These are phyloP conservation scores for Rhododendron ovatum DNA, from an alignment of 148 eudicot genomes.

Conservation along the genomic window DNA sequence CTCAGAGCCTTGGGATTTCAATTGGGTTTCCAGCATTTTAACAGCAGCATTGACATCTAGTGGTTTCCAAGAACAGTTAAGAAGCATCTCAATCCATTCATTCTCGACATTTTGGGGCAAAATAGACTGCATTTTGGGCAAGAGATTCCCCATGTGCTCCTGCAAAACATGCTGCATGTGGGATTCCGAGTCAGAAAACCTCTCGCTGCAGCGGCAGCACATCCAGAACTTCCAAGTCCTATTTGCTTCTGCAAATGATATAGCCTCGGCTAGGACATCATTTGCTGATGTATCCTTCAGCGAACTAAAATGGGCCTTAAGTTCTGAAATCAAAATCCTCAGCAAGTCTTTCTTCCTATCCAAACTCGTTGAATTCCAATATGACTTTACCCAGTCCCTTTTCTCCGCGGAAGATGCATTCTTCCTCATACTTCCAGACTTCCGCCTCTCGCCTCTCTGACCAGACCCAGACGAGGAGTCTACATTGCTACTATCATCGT, in stretches of 20 bases:
- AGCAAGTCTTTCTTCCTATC: constrained; percentile 65
- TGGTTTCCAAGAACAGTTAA: constrained; percentile 79
- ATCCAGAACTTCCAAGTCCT: constrained; percentile 77
- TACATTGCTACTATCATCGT: constrained; percentile 29
- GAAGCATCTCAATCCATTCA: constrained; percentile 89
- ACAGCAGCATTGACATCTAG: constrained; percentile 66
- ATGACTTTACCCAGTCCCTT: constrained; percentile 66
- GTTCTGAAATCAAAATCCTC: constrained; percentile 46
- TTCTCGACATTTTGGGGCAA: constrained; percentile 60
- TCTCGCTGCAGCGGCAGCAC: constrained; percentile 77
- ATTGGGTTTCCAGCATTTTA: constrained; percentile 50
- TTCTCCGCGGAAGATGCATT: constrained; percentile 57
- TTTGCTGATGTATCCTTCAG: constrained; percentile 45
- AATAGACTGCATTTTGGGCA: constrained; percentile 55
- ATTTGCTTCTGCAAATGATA: constrained; percentile 51
- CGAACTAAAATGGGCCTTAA: constrained; percentile 57
- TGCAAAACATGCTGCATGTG: constrained; percentile 64
- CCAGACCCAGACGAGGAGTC: constrained; percentile 30
- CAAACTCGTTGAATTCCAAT: constrained; percentile 64
- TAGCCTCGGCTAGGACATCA: constrained; percentile 69
- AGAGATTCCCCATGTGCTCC: constrained; percentile 64
- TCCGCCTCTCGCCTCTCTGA: constrained; percentile 64
- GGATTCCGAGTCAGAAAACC: constrained; percentile 47
- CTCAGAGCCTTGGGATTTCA: constrained; percentile 34
- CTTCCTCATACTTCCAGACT: constrained; percentile 44